Conservation (phyloP, 1,284 basidiomycete genomes). For the Boletus mariae region DNA sequence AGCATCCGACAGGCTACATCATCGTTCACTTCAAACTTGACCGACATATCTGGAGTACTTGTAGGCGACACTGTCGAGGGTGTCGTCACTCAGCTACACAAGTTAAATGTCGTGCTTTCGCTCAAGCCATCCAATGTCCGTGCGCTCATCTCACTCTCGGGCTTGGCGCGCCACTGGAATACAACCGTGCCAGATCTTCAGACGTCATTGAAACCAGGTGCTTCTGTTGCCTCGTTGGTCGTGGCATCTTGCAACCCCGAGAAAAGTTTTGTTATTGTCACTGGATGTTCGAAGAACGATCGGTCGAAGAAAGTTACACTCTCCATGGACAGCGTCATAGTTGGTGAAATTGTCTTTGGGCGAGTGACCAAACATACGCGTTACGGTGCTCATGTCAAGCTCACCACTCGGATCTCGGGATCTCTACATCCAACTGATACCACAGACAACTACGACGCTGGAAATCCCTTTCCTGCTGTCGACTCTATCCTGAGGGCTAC, state of each 20-base stretch:
- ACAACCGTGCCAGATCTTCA: conserved; percentile 71
- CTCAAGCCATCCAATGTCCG: conserved; percentile 71
- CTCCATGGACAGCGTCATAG: conserved; percentile 60
- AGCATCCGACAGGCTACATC: conserved; percentile 84
- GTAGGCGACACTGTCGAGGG: conserved; percentile 77
- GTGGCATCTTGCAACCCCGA: conserved; percentile 90
- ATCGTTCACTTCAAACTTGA: conserved; percentile 44
- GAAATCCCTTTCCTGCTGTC: conserved; percentile 56
- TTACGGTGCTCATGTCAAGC: conserved; percentile 72
- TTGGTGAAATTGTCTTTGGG: conserved; percentile 75
- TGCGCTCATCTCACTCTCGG: conserved; percentile 82
- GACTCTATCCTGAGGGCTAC: conserved; percentile 69
- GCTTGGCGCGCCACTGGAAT: conserved; percentile 80
- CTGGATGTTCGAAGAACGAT: conserved; percentile 59
- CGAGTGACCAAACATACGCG: conserved; percentile 70
- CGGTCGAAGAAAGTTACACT: conserved; percentile 49
- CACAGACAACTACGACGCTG: conserved; percentile 72
- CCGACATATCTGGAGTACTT: conserved; percentile 69
- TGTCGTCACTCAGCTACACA: conserved; percentile 73
- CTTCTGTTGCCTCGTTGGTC: conserved; percentile 73
- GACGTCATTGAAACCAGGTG: conserved; percentile 63
- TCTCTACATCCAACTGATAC: conserved; percentile 78
- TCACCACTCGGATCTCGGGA: conserved; percentile 68
- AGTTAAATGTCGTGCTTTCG: conserved; percentile 75
- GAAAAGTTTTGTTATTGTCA: conserved; percentile 85